These are phyloP conservation scores for Sclerotinia sclerotiorum DNA, from an alignment of 2,329 filamentous ascomycete genomes.

Conservation along the genomic window DNA sequence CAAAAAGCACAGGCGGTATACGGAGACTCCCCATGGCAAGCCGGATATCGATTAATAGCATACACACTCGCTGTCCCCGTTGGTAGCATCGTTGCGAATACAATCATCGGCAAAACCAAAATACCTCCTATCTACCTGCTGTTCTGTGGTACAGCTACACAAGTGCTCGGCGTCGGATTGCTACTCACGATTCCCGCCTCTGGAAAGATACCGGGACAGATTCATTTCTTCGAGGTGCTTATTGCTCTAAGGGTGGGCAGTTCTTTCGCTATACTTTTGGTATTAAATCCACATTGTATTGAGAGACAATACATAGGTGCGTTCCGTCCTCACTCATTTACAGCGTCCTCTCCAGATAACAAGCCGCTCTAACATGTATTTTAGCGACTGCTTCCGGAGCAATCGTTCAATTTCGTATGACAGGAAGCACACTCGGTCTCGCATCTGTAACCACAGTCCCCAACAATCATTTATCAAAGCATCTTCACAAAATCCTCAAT, in stretches of 20 bases:
- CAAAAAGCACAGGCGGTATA: slow-evolving; percentile 27
- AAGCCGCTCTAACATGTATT: too few species aligned
- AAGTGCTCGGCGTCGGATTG: too few species aligned
- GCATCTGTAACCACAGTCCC: slow-evolving; percentile 2
- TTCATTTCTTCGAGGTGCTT: too few species aligned
- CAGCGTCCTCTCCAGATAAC: too few species aligned
- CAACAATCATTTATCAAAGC: not conserved
- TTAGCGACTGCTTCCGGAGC: not conserved
- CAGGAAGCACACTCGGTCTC: not conserved
- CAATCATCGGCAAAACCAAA: not conserved
- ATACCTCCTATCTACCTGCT: not conserved
- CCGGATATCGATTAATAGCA: slow-evolving; percentile 1
- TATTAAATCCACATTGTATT: too few species aligned
- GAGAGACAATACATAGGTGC: too few species aligned
- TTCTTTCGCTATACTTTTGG: too few species aligned
- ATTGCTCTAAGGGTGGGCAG: too few species aligned
- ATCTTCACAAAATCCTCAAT: not conserved
- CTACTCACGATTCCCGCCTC: too few species aligned
- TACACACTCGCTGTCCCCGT: not conserved
- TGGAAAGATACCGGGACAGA: too few species aligned
- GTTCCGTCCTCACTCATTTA: too few species aligned
- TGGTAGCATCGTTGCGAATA: slow-evolving; percentile 7
- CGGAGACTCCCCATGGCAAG: slow-evolving; percentile 20
- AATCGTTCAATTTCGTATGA: not conserved
- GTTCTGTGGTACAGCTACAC: not conserved